phyloP scores from a whole-genome alignment of 1,284 basidiomycete species.

The Inonotus obliquus region DNA sequence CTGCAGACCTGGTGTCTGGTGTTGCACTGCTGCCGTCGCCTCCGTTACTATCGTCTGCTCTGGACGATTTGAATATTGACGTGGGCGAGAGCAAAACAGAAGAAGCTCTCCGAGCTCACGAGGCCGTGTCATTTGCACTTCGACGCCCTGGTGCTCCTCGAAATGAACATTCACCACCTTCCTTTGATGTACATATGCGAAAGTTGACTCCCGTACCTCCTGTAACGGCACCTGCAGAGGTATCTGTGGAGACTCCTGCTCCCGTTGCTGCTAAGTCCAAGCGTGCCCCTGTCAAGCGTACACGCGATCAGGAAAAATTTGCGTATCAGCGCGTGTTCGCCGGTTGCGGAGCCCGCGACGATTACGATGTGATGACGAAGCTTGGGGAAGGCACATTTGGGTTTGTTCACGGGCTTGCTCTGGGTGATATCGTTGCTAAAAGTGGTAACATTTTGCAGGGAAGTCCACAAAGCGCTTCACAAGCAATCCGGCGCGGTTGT shows the following conservation, averaged over 20 bases:
- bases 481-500: constrained; percentile 60
- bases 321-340: constrained; percentile 66
- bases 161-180: constrained; percentile 10
- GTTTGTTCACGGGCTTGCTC: constrained; percentile 39
- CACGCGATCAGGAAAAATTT: constrained; percentile 59
- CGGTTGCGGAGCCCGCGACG: constrained; percentile 74
- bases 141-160: constrained; percentile 13
- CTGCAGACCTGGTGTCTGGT: background rate
- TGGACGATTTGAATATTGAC: constrained; percentile 13
- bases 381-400: constrained; percentile 95
- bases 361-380: constrained; percentile 81
- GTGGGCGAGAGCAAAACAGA: background rate
- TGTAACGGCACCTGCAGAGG: constrained; percentile 19
- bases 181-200: background rate
- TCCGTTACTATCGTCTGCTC: constrained; percentile 23
- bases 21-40: background rate
- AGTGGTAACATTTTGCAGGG: constrained; percentile 42
- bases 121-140: background rate
- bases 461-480: constrained; percentile 85
- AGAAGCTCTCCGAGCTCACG: background rate
- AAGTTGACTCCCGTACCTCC: constrained; percentile 9
- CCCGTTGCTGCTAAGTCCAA: constrained; percentile 24
- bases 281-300: constrained; percentile 41
- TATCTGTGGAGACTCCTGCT: constrained; percentile 24
- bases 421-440: background rate